A percentile compares a stretch with the other conserved stretches of the same genome.
Evolutionary conservation across 306 rosid species (phyloP).

Genomic region (Abrus precatorius): DNA sequence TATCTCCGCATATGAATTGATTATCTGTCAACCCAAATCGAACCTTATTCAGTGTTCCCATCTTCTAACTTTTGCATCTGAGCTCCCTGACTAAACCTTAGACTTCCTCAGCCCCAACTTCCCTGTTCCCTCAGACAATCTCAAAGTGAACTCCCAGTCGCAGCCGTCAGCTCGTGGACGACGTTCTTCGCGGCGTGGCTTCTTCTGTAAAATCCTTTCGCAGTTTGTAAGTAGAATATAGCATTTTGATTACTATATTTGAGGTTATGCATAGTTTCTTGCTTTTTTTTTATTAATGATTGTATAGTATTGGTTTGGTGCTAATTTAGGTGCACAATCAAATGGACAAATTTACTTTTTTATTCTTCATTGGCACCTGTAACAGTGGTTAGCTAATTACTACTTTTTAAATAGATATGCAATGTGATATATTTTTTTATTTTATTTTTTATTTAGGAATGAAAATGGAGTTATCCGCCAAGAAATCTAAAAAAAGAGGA

Average conservation of each 20-base stretch:
- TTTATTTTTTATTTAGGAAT: slow-evolving; percentile 13
- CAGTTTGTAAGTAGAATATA: neutral
- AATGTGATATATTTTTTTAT: neutral
- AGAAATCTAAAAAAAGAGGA: slow-evolving; percentile 49
- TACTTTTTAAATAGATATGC: neutral
- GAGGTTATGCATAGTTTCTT: neutral
- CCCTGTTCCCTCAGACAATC: too few species aligned
- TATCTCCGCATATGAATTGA: too few species aligned
- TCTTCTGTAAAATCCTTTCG: neutral
- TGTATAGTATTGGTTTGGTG: neutral
- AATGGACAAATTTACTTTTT: neutral
- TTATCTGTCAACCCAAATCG: too few species aligned
- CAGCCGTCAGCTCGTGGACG: too few species aligned
- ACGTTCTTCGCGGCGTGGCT: too few species aligned
- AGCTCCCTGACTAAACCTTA: too few species aligned
- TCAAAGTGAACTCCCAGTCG: too few species aligned
- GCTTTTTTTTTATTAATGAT: neutral
- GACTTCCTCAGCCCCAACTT: too few species aligned
- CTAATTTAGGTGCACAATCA: neutral
- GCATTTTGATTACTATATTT: neutral
- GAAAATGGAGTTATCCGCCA: slow-evolving; percentile 57
- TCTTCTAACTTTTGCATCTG: too few species aligned
- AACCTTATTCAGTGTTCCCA: too few species aligned
- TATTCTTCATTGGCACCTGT: neutral
- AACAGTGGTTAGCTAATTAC: neutral